Evolutionary conservation across 2,329 filamentous ascomycete species (phyloP), one percentile per base, ranked within the genome.

Genomic region (Canariomyces notabilis): DNA sequence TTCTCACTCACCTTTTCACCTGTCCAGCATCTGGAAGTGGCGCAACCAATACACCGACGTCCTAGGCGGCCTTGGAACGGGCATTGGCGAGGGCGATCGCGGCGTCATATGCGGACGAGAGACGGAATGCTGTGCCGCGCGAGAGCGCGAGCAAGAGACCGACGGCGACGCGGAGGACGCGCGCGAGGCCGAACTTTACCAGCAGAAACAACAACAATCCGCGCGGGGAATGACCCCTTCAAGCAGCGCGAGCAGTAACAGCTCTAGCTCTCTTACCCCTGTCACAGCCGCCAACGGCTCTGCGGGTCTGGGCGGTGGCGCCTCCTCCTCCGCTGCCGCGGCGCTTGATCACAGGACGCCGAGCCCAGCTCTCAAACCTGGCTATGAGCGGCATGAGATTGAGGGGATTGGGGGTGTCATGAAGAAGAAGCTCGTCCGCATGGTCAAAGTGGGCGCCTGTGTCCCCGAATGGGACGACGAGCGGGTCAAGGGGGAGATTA

Each of bases 381-480:
- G 89, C 3, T 96, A 95, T 61, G 76, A 82, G 46, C 76, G 87
- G 34, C 89, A 95, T 61, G 90, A 96, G 66, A 87, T 96, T 50
- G 88, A 95, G 60, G 90, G 90, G 2, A 87, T 96, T 36, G 90
- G 90, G 9, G 90, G 90, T 1, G 78, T 85, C 12, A 80, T 96
- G 43, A 95, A 95, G 73, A 86, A 84, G 51, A 95, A 91, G 68
- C 75, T 86, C n/a, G 87, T 93, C 58, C 83, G 84, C 59, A 83
- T 88, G 69, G 80, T 94, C 5, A 78, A 77, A 49, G 82, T 96
- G 0, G 91, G 90, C 1, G 86, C 85, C 4, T 88, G 85, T 51
- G 91, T 96, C 11, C 85, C 85, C 51, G 88, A 95, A 63, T 89
- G 83, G 69, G 85, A 87, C 54, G 88, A 91, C 60, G 88, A 94